A percentile compares a stretch with the other conserved stretches of the same genome.
Conservation (phyloP, 148 eudicot species). For the Bassia scoparia region DNA sequence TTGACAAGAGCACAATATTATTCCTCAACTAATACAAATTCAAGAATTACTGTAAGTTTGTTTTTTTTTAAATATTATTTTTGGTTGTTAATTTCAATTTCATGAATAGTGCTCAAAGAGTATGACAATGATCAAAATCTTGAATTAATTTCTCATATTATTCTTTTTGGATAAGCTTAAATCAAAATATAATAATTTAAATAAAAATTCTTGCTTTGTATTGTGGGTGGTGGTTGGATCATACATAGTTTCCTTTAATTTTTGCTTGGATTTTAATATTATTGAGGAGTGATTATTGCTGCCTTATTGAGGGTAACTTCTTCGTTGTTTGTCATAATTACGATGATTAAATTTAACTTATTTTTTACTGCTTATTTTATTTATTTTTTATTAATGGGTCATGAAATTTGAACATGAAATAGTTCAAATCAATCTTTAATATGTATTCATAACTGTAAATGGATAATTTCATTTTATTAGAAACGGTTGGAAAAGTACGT, state of each 20-base stretch:
- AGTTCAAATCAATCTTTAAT: too few relatives aligned
- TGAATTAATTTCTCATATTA: neutral
- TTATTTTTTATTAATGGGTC: too few relatives aligned
- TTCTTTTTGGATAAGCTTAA: neutral
- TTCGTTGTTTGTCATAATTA: too few relatives aligned
- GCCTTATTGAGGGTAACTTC: neutral
- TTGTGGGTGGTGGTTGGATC: slow-evolving; percentile 1
- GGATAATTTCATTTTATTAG: too few relatives aligned
- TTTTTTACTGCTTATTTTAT: too few relatives aligned
- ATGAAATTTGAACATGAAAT: too few relatives aligned
- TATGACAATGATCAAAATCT: neutral
- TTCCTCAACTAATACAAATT: slow-evolving; percentile 29
- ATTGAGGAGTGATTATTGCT: neutral
- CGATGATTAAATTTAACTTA: too few relatives aligned
- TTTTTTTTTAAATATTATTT: neutral
- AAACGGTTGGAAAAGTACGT: too few relatives aligned
- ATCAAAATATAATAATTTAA: neutral
- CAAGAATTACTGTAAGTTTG: slow-evolving; percentile 58
- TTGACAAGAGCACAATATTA: slow-evolving; percentile 32
- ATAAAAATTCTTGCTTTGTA: neutral
- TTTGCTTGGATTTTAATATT: neutral
- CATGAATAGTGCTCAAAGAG: neutral
- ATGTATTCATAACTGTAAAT: too few relatives aligned
- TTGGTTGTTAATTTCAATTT: neutral
- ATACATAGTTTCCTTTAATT: neutral